Percentiles rank a stretch among this genome's conserved stretches.
These are phyloP conservation scores for Picea sitchensis DNA, from an alignment of 75 land plant genomes.

Conservation along the genomic window DNA sequence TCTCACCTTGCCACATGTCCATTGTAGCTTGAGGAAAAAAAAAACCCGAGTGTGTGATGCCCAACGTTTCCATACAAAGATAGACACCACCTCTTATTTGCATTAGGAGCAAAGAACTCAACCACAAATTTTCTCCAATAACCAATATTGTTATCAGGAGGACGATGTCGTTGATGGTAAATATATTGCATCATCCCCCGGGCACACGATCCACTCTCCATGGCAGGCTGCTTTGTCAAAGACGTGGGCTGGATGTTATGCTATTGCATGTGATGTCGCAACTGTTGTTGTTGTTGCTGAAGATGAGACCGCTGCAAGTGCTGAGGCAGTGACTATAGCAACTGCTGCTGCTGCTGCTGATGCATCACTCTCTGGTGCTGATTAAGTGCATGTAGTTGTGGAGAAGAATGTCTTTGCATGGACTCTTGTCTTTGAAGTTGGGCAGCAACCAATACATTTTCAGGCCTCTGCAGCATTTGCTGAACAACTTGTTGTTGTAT, in stretches of 20 bases:
- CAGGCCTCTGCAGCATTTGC: too few relatives aligned
- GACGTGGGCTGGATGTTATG: constrained; percentile 31
- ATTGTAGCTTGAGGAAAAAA: constrained; percentile 78
- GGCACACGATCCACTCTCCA: constrained; percentile 62
- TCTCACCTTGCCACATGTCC: not conserved
- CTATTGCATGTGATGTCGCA: not conserved
- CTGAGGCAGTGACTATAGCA: constrained; percentile 16
- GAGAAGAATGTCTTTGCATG: too few relatives aligned
- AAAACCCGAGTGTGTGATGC: constrained; percentile 64
- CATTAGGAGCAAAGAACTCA: constrained; percentile 81
- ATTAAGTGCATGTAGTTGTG: too few relatives aligned
- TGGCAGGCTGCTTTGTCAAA: constrained; percentile 37
- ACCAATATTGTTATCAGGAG: constrained; percentile 44
- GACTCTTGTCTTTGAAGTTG: too few relatives aligned
- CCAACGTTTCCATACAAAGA: constrained; percentile 70
- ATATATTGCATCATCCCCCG: constrained; percentile 83
- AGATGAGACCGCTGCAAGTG: constrained; percentile 30
- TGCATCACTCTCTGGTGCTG: too few relatives aligned
- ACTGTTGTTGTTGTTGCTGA: constrained; percentile 52
- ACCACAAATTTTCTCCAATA: constrained; percentile 88
- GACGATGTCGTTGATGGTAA: constrained; percentile 52
- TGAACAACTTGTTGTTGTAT: too few relatives aligned
- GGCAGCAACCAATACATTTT: too few relatives aligned
- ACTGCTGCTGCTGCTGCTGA: too few relatives aligned
- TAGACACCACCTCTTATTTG: constrained; percentile 94